These are phyloP conservation scores for Xylaria intraflava DNA, from an alignment of 495 filamentous ascomycete species.

Conservation along the genomic window DNA sequence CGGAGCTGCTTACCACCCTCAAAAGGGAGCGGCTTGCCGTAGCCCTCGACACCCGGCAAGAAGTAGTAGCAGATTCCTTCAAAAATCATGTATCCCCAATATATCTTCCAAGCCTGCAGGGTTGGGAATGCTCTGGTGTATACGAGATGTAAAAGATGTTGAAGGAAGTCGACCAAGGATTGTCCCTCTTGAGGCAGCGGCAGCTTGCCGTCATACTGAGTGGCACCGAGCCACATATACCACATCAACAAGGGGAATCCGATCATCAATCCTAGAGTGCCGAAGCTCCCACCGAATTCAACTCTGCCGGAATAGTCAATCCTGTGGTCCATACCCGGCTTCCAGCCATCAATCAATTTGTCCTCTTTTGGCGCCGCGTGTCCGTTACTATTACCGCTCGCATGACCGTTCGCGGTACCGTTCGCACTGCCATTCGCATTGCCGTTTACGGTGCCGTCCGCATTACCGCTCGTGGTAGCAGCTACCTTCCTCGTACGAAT, in stretches of 20 bases:
- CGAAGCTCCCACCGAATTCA: conserved; percentile 82
- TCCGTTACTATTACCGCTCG: conserved; percentile 20
- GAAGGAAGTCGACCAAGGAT: conserved; percentile 57
- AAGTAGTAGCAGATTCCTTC: conserved; percentile 75
- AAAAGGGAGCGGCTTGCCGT: conserved; percentile 81
- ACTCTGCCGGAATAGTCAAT: conserved; percentile 73
- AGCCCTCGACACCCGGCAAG: conserved; percentile 74
- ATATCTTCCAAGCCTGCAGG: conserved; percentile 76
- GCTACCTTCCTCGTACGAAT: conserved; percentile 20
- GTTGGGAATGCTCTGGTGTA: conserved; percentile 78
- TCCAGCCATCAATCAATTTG: conserved; percentile 59
- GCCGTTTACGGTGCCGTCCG: conserved; percentile 19
- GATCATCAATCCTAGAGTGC: conserved; percentile 78
- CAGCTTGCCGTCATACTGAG: conserved; percentile 79
- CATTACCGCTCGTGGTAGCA: conserved; percentile 14
- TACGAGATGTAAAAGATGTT: conserved; percentile 59
- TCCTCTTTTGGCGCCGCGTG: conserved; percentile 37
- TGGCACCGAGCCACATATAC: conserved; percentile 97
- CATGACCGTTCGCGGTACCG: conserved; percentile 10
- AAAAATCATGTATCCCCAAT: conserved; percentile 85
- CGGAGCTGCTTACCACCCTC: conserved; percentile 72
- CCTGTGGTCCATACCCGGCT: conserved; percentile 62
- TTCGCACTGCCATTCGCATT: conserved; percentile 17
- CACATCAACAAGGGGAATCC: conserved; percentile 92
- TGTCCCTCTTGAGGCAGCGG: conserved; percentile 62